Evolutionary conservation across 352 stramenopile species (phyloP), one percentile per base, ranked within the genome.

Genomic region (Aphanomyces invadans): DNA sequence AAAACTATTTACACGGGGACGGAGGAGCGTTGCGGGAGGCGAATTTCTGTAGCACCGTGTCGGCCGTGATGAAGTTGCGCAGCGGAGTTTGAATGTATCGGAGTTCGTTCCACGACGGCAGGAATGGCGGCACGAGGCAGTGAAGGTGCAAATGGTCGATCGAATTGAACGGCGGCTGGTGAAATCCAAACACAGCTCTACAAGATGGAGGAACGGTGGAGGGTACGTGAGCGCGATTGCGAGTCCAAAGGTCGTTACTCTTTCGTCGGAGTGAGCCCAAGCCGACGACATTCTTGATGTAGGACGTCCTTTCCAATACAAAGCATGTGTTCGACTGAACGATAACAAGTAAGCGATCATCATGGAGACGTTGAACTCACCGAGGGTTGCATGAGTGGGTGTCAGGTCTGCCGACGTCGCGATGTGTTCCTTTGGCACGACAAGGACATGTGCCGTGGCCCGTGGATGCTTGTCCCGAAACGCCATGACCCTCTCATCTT

Each of bases 381-480:
- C 60, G 19, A 67, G 31, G 4, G 48, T 11, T 10, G 38, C 33
- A 33, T 67, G 42, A 3, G 3, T 10, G 3, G 32, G 32, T 17
- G 7, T 21, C 42, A 67, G 48, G 10, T 23, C 29, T 7, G 31
- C n/a, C 19, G 60, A 59, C 32, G 55, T 59, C 11, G 19, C 46
- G 42, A 67, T 57, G 38, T 67, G 60, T 9, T 59, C 60, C 36
- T 67, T 67, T 19, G 60, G 60, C 5, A 67, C 48, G n/a, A 67
- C 60, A 17, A 67, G 60, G 19, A 67, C 1, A 48, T 67, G 60
- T 21, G 32, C 48, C 19, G 60, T 25, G 12, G 60, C 60, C 15
- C 60, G 45, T 2, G 60, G 60, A 5, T 49, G n/a, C 9, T 51
- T 28, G 33, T 67, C 60, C 10, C 60, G 60, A 17, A 67, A 67